These are phyloP conservation scores for Fusarium pilosicola DNA, from an alignment of 2,329 filamentous ascomycete species.

Conservation along the genomic window DNA sequence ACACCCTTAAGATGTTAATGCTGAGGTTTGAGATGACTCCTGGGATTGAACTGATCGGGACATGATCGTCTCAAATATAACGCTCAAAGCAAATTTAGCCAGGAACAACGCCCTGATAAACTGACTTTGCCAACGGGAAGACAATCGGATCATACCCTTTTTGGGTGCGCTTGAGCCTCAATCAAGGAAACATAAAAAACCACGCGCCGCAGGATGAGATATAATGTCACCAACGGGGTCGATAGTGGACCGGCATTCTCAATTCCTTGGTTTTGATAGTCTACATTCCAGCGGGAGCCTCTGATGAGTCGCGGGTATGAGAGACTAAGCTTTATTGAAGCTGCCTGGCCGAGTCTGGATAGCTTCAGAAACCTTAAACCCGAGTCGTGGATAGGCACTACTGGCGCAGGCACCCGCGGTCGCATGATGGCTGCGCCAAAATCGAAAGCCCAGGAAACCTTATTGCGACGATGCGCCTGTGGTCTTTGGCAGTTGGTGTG, in stretches of 20 bases:
- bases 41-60: neutral
- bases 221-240: conserved; percentile 4
- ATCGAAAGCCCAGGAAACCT: conserved; percentile 19
- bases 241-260: neutral
- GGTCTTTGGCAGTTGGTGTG: neutral
- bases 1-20: neutral
- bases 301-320: neutral
- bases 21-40: neutral
- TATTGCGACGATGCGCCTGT: conserved; percentile 6
- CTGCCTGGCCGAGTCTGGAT: neutral
- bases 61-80: conserved; percentile 28
- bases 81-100: neutral
- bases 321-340: conserved; percentile 21
- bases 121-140: neutral
- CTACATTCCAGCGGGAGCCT: conserved; percentile 20
- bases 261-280: conserved; percentile 13
- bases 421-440: neutral
- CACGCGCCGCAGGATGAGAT: conserved; percentile 2
- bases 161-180: conserved; percentile 1
- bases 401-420: conserved; percentile 33
- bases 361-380: conserved; percentile 30
- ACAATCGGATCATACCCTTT: conserved; percentile 5
- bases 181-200: conserved; percentile 7
- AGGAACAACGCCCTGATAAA: neutral
- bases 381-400: conserved; percentile 8